Evolutionary conservation across 192 early-diverging fungal species (phyloP), one percentile per base, ranked within the genome.

Genomic region (Coemansia aciculifera): DNA sequence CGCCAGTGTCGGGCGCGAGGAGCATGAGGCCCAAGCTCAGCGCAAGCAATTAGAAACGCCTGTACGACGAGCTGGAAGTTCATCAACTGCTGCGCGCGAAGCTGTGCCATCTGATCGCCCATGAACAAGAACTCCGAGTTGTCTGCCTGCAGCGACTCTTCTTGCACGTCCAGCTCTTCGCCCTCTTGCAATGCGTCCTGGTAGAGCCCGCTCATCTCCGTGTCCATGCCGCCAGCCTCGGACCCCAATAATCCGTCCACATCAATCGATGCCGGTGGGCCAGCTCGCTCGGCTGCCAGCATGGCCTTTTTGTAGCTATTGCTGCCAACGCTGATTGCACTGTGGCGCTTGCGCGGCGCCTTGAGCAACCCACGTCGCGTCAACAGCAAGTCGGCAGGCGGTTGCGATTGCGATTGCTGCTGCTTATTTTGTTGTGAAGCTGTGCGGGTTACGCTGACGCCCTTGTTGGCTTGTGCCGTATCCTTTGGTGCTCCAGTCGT

Each of bases 61-160:
- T 86, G 85, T n/a, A 71, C 74, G 34, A 79, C 83, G 23, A 86
- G 56, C 67, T 86, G 85, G 43, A 86, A 86, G 60, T 86, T 86
- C 49, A 74, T 69, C 51, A 72, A 12, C 66, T 79, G 75, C 77
- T 86, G 85, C 19, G 72, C 68, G 62, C 81, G 79, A 44, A 86
- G 71, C 68, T 76, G 72, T 24, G 52, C 62, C 72, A 86, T 74
- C 63, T 86, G 85, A 27, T 81, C 82, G 9, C 51, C 43, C 9
- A 68, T 74, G 29, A 86, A 86, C 63, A 86, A 46, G 32, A 51
- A 63, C 57, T 73, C 80, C 27, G 75, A 66, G 42, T 62, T 71
- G 42, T 83, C 80, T 3, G 69, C 72, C 3, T 43, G 24, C 51
- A 77, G 69, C 54, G 54, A 71, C 61, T 83, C 75, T 36, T 83